These are phyloP conservation scores for Annulohypoxylon stygium DNA, from an alignment of 495 filamentous ascomycete species.

Conservation along the genomic window DNA sequence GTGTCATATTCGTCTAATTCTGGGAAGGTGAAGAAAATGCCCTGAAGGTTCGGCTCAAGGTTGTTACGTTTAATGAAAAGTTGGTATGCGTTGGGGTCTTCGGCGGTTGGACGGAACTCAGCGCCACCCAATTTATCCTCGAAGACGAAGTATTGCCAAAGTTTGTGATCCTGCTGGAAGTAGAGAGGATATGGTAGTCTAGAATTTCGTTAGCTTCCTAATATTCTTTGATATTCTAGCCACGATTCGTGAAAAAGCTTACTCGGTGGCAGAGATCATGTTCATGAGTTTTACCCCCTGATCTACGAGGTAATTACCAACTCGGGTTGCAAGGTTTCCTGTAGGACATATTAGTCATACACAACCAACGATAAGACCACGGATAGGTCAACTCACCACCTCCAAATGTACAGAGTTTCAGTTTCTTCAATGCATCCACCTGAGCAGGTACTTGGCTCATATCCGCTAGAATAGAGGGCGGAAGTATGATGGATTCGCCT, in stretches of 20 bases:
- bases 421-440: conserved; percentile 47
- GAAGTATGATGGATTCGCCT: conserved; percentile 47
- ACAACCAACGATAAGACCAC: background rate
- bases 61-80: conserved; percentile 63
- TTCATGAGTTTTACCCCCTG: conserved; percentile 50
- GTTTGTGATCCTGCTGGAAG: conserved; percentile 51
- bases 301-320: conserved; percentile 52
- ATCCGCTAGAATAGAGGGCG: conserved; percentile 61
- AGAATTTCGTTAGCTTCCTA: background rate
- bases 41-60: conserved; percentile 56
- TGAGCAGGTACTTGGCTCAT: conserved; percentile 51
- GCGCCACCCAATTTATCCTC: conserved; percentile 57
- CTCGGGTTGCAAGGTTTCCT: conserved; percentile 18
- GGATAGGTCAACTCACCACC: conserved; percentile 49
- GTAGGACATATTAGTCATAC: background rate
- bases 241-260: conserved; percentile 27
- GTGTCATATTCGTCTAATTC: conserved; percentile 64
- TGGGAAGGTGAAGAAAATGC: conserved; percentile 67
- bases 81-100: conserved; percentile 62
- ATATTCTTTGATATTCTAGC: background rate
- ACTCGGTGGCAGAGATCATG: conserved; percentile 59
- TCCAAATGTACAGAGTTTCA: conserved; percentile 53
- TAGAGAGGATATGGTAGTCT: conserved; percentile 51
- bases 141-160: conserved; percentile 68
- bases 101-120: conserved; percentile 58